Conservation (phyloP, 1,284 basidiomycete genomes). For the Apiotrichum gamsii region DNA sequence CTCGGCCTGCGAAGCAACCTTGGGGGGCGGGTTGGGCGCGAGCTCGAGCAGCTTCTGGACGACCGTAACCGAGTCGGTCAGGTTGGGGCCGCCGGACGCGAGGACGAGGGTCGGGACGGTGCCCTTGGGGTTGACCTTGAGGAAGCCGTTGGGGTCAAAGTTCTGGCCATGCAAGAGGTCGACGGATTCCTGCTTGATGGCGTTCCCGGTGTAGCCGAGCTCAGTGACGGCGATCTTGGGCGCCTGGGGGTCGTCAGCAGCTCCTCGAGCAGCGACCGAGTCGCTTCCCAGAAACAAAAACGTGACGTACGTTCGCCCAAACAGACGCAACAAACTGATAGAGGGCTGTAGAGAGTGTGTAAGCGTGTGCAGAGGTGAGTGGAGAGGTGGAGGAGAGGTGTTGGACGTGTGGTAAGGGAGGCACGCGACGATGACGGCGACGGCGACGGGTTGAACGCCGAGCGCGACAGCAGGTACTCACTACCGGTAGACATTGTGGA, state of each 20-base stretch:
- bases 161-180: conserved; percentile 54
- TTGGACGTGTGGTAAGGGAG: too few species aligned
- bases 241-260: too few species aligned
- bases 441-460: too few species aligned
- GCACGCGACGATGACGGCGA: too few species aligned
- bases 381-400: too few species aligned
- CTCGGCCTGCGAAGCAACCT: conserved; percentile 22
- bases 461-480: too few species aligned
- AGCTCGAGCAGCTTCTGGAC: conserved; percentile 52
- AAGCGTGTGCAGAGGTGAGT: not conserved
- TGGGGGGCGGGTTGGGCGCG: conserved; percentile 46
- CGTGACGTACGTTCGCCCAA: too few species aligned
- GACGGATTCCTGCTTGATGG: conserved; percentile 29
- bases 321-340: conserved; percentile 39
- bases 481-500: too few species aligned
- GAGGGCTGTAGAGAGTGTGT: conserved; percentile 11
- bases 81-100: conserved; percentile 20
- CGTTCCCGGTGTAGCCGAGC: conserved; percentile 29
- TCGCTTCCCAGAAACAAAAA: too few species aligned
- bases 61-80: conserved; percentile 43
- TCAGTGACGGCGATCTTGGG: conserved; percentile 42
- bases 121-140: conserved; percentile 55
- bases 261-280: too few species aligned
- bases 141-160: conserved; percentile 55
- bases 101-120: conserved; percentile 56